Conservation (phyloP, 1,284 basidiomycete genomes). For the Trametes pubescens region DNA sequence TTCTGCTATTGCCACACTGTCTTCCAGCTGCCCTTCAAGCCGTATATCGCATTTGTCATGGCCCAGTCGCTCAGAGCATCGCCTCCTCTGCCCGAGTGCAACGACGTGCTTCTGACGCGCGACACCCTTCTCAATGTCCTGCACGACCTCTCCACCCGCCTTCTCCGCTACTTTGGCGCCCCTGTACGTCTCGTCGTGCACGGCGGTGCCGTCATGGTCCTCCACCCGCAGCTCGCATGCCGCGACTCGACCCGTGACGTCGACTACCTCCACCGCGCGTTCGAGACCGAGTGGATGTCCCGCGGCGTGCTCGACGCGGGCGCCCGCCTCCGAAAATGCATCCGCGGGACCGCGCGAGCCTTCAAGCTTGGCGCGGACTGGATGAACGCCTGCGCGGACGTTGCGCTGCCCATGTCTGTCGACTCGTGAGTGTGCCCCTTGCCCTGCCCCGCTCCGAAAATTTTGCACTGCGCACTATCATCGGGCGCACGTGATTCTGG, state of each 20-base stretch:
- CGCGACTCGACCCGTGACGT: constrained; percentile 67
- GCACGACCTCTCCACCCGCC: constrained; percentile 56
- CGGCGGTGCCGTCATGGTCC: constrained; percentile 74
- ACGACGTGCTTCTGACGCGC: constrained; percentile 47
- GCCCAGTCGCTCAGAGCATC: constrained; percentile 6
- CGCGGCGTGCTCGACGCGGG: constrained; percentile 58
- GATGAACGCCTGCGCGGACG: constrained; percentile 77
- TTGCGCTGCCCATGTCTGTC: constrained; percentile 65
- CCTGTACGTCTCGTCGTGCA: constrained; percentile 68
- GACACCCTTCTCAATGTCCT: constrained; percentile 53
- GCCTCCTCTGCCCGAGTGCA: constrained; percentile 34
- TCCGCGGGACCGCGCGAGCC: constrained; percentile 56
- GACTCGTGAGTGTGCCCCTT: constrained; percentile 54
- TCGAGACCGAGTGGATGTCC: constrained; percentile 60
- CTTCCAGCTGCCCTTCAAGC: background rate
- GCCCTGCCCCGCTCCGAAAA: constrained; percentile 2
- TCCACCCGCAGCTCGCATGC: constrained; percentile 56
- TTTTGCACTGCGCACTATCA: background rate
- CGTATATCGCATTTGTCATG: background rate
- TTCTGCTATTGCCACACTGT: background rate
- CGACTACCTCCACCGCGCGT: constrained; percentile 68
- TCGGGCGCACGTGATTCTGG: constrained; percentile 6
- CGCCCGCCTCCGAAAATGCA: constrained; percentile 61
- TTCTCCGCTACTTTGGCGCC: constrained; percentile 51
- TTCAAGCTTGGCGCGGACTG: constrained; percentile 68